A percentile compares a stretch with the other conserved stretches of the same genome.
Evolutionary conservation across 2,329 filamentous ascomycete genomes (phyloP).

Genomic region (Talaromyces sp.): DNA sequence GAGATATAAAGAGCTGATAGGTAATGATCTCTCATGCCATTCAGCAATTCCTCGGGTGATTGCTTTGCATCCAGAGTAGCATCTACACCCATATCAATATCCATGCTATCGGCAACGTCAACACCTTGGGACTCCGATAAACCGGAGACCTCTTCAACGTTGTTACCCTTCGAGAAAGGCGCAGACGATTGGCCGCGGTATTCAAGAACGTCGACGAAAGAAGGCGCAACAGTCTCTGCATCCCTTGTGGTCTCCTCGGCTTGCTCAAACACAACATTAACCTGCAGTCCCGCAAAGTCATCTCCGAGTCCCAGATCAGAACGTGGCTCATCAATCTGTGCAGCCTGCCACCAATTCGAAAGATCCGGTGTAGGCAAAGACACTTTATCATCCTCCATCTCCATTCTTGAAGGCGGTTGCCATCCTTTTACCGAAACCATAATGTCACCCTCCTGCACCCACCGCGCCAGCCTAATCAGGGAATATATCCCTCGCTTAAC

Average conservation of each 20-base stretch:
- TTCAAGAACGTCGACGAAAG: constrained; percentile 25
- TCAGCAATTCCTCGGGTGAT: constrained; percentile 40
- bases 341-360: constrained; percentile 39
- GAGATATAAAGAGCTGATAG: constrained; percentile 48
- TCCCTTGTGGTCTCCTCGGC: constrained; percentile 11
- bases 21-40: constrained; percentile 44
- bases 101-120: constrained; percentile 6
- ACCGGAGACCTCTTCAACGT: not conserved
- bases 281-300: constrained; percentile 29
- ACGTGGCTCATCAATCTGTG: constrained; percentile 35
- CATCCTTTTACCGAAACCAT: constrained; percentile 41
- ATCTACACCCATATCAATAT: constrained; percentile 15
- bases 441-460: constrained; percentile 43
- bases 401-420: constrained; percentile 15
- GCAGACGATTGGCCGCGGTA: constrained; percentile 18
- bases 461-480: constrained; percentile 37
- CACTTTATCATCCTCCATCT: constrained; percentile 5
- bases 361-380: constrained; percentile 1
- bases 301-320: constrained; percentile 22
- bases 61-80: constrained; percentile 23
- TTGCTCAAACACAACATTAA: constrained; percentile 35
- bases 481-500: constrained; percentile 45
- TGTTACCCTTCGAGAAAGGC: constrained; percentile 2
- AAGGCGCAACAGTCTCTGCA: constrained; percentile 7
- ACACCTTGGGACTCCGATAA: constrained; percentile 22